phyloP scores from a whole-genome alignment of 164 flowering plant genomes.

The Euptelea pleiosperma region DNA sequence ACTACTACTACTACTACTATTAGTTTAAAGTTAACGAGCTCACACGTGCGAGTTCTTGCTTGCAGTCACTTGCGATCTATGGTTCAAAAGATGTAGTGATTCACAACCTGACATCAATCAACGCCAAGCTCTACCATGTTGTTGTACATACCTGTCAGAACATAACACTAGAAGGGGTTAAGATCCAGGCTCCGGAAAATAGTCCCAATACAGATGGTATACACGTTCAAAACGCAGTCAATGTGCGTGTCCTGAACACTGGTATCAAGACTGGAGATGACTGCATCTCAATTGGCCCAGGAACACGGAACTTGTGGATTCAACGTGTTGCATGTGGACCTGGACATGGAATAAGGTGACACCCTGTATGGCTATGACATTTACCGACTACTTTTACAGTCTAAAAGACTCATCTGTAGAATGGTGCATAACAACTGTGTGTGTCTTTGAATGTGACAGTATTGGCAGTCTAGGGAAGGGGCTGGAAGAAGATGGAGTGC shows the following conservation, averaged over 20 bases:
- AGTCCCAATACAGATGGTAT: conserved; percentile 11
- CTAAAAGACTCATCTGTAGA: background rate
- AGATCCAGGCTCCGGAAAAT: background rate
- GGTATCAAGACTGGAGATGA: too few species aligned
- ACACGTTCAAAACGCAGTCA: conserved; percentile 1
- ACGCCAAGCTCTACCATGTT: conserved; percentile 8
- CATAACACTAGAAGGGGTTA: conserved; percentile 4
- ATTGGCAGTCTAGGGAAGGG: conserved; percentile 25
- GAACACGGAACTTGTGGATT: conserved; percentile 16
- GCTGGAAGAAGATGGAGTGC: conserved; percentile 10
- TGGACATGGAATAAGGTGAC: conserved; percentile 29
- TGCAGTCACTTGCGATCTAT: conserved; percentile 2
- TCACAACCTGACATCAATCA: background rate
- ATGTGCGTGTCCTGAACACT: background rate
- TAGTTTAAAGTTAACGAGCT: too few species aligned
- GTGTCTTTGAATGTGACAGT: conserved; percentile 2
- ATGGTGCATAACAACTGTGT: background rate
- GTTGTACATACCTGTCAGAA: background rate
- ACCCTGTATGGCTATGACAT: background rate
- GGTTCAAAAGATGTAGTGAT: too few species aligned
- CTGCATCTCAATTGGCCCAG: conserved; percentile 27
- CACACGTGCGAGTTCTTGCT: too few species aligned
- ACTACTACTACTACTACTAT: too few species aligned
- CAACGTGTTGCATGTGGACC: conserved; percentile 26
- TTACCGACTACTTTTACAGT: background rate